Evolutionary conservation across 805 yeast species (phyloP), one percentile per base, ranked within the genome.

Genomic region (Millerozyma acaciae): DNA sequence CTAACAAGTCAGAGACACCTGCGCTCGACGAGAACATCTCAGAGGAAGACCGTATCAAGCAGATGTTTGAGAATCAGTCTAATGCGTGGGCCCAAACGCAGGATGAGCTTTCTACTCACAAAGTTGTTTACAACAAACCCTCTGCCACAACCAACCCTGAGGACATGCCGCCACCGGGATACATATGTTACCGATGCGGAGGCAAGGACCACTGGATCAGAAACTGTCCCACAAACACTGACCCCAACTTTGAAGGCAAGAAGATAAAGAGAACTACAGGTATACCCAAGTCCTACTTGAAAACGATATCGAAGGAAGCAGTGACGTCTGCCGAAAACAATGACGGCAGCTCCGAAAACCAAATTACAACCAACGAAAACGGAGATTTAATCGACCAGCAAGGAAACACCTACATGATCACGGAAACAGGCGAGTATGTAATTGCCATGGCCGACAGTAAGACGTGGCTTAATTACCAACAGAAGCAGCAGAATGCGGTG

Each of bases 1-100:
- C 38, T 14, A 26, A 35, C 51, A 20, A 48, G 17, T 32, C 35
- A 13, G 40, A 42, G 28, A 38, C 40, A 21, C 38, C 45, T 7
- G 47, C 58, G 1, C 51, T 63, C 5, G 70, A 65, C 24, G 70
- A 69, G 26, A 70, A 68, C 23, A 57, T 73, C 37, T 65, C 79
- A 2, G 98, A 93, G 60, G 96, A 86, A 42, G 97, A 89, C 44
- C 74, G 83, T 62, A 86, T 93, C 51, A 79, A 81, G 37, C 76
- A 80, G 48, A 88, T 93, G 96, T 87, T 93, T 58, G 88, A 84
- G 22, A 88, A 84, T 34, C 97, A 94, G 59, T 85, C 84, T 38
- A 88, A 83, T 45, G 95, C 85, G 42, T 93, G 99, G 99, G 83
- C 83, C 35, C 86, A 84, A 48, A 86, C 96, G 1, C 98, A 93